Evolutionary conservation across 768 basidiomycete species (phyloP).

Genomic region (Lactarius evosmus): DNA sequence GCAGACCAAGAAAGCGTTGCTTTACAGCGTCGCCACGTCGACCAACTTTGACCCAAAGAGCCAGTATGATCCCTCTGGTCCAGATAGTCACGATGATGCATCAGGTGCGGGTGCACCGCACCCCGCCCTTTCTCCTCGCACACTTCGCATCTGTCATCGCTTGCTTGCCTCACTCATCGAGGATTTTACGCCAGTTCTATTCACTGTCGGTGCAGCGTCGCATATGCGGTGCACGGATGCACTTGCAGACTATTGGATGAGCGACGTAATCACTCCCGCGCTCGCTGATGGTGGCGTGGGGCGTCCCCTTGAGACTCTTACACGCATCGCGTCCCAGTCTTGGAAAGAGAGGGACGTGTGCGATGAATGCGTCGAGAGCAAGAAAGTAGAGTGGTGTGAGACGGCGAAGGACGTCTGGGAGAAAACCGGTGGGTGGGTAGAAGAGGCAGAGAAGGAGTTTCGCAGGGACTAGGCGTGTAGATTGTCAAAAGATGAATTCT

Average conservation of each 20-base stretch:
- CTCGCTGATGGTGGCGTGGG: conserved; percentile 60
- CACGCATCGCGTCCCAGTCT: conserved; percentile 50
- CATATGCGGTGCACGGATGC: conserved; percentile 75
- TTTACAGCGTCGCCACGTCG: conserved; percentile 61
- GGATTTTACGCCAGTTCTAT: conserved; percentile 69
- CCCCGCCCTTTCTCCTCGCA: conserved; percentile 31
- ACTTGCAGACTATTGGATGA: conserved; percentile 71
- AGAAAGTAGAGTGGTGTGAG: conserved; percentile 61
- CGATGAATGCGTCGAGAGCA: conserved; percentile 52
- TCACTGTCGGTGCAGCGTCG: conserved; percentile 63
- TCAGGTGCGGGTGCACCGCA: conserved; percentile 26
- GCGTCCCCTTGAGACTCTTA: conserved; percentile 69
- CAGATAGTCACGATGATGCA: conserved; percentile 18
- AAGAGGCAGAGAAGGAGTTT: conserved; percentile 24
- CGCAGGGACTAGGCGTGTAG: not conserved
- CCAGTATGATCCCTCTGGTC: conserved; percentile 24
- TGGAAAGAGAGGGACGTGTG: conserved; percentile 63
- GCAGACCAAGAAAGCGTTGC: conserved; percentile 58
- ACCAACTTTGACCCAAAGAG: conserved; percentile 51
- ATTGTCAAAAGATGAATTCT: not conserved
- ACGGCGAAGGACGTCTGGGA: conserved; percentile 61
- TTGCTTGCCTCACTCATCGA: conserved; percentile 46
- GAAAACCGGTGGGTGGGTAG: conserved; percentile 58
- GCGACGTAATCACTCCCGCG: conserved; percentile 63
- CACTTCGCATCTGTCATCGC: conserved; percentile 30